These are phyloP conservation scores for Colletotrichum tropicicola DNA, from an alignment of 2,329 filamentous ascomycete species.

Conservation along the genomic window DNA sequence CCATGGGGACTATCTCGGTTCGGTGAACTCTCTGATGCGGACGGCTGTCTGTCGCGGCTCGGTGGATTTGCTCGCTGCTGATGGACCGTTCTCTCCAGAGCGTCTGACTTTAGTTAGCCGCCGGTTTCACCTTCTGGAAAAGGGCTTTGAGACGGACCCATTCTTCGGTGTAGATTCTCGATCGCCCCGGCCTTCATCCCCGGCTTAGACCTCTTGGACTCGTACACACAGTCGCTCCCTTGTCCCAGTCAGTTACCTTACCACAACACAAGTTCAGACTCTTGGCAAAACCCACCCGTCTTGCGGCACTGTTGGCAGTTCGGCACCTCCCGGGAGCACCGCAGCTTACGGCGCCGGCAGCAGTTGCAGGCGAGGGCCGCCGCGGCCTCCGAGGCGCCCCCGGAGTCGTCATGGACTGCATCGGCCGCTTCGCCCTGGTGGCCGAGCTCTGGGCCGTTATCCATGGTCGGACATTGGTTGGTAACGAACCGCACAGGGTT, in stretches of 20 bases:
- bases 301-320: slow-evolving; percentile 25
- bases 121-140: not conserved
- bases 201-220: slow-evolving; percentile 43
- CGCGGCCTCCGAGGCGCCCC: slow-evolving; percentile 59
- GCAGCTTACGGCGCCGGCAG: slow-evolving; percentile 20
- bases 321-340: slow-evolving; percentile 19
- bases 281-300: not conserved
- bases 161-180: slow-evolving; percentile 43
- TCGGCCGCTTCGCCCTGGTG: slow-evolving; percentile 35
- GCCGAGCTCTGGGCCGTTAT: slow-evolving; percentile 5
- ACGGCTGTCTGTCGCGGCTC: not conserved
- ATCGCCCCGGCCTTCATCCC: slow-evolving; percentile 48
- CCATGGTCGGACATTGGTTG: slow-evolving; percentile 3
- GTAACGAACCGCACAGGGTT: not conserved
- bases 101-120: slow-evolving; percentile 21
- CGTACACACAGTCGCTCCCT: slow-evolving; percentile 40
- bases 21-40: not conserved
- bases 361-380: slow-evolving; percentile 35
- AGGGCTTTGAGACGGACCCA: slow-evolving; percentile 34
- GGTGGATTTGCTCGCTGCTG: not conserved
- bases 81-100: slow-evolving; percentile 20
- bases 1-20: not conserved
- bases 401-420: slow-evolving; percentile 34
- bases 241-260: not conserved
- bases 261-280: not conserved